A percentile compares a stretch with the other conserved stretches of the same genome.
Evolutionary conservation across 345 rosid genomes (phyloP).

Genomic region (Lagerstroemia speciosa): DNA sequence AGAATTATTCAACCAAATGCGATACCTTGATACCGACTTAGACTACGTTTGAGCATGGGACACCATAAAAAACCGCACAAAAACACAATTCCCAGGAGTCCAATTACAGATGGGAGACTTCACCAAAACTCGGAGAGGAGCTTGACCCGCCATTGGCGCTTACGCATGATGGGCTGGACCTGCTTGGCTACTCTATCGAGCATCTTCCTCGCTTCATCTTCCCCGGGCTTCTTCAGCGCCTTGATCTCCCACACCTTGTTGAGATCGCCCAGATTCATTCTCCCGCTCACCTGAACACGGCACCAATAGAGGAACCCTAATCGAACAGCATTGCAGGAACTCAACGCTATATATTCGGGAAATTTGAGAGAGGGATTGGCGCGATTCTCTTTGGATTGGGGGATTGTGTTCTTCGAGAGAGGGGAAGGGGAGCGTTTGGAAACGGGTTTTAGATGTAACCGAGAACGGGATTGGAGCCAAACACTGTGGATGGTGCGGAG

Average conservation of each 20-base stretch:
- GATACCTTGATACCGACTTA: neutral
- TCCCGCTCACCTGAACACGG: neutral
- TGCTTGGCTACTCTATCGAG: slow-evolving; percentile 59
- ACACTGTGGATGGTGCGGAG: neutral
- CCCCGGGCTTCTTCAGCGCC: slow-evolving; percentile 56
- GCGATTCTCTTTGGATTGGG: neutral
- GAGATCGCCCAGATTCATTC: slow-evolving; percentile 31
- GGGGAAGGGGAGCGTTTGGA: neutral
- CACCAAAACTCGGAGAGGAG: slow-evolving; percentile 39
- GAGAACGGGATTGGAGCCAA: neutral
- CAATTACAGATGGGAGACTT: neutral
- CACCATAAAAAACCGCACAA: neutral
- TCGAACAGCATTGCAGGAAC: neutral
- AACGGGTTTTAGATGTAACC: neutral
- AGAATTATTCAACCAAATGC: neutral
- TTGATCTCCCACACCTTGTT: slow-evolving; percentile 67
- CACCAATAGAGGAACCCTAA: neutral
- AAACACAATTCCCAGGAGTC: neutral
- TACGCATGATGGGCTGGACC: slow-evolving; percentile 55
- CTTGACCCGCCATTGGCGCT: slow-evolving; percentile 46
- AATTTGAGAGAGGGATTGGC: neutral
- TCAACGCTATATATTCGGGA: neutral
- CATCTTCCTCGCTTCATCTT: slow-evolving; percentile 59
- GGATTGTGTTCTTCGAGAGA: neutral
- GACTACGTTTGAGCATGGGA: neutral